Evolutionary conservation across 768 basidiomycete genomes (phyloP), one percentile per base, ranked within the genome.

Genomic region (Xerocomellus intermedius): DNA sequence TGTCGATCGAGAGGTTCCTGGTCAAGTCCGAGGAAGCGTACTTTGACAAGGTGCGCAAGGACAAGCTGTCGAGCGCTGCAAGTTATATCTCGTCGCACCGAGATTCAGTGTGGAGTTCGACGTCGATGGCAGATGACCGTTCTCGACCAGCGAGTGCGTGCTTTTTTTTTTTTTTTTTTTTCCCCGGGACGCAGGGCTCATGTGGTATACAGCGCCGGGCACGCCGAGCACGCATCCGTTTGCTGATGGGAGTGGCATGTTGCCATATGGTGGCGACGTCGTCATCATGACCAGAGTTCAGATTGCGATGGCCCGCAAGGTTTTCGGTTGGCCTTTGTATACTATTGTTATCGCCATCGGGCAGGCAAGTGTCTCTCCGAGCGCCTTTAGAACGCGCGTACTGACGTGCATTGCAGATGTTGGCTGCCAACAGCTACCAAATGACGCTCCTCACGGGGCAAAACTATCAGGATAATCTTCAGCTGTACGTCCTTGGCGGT

Each of bases 341-440:
- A 89, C 91, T 39, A 89, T 95, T 63, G 77, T 95, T 64, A 89
- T 96, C 57, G 93, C 86, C 28, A 60, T 89, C 30, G 94, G 94
- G 33, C 94, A 91, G 78, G 82, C 83, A 45, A 43, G 80, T 63
- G 41, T 28, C 48, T 58, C 52, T 22, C 16, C 35, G 1, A 12
- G n/a, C 16, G 17, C 9, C 21, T 49, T 51, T 17, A 12, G 24
- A 30, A 33, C 32, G 12, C 26, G 28, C 8, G 36, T 48, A 21
- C 54, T 60, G 35, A 64, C 35, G 32, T 19, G 24, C 24, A 39
- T 55, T 35, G 14, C 24, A 88, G 82, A 92, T 94, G 88, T 73
- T 94, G 59, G 85, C 87, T 53, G 92, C 92, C 4, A 93, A 91
- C 30, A 95, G 93, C 65, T 97, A 95, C 83, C 94, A 97, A 73